Evolutionary conservation across 371 early-diverging fungal species (phyloP).

Genomic region (Fennellomyces sp.): DNA sequence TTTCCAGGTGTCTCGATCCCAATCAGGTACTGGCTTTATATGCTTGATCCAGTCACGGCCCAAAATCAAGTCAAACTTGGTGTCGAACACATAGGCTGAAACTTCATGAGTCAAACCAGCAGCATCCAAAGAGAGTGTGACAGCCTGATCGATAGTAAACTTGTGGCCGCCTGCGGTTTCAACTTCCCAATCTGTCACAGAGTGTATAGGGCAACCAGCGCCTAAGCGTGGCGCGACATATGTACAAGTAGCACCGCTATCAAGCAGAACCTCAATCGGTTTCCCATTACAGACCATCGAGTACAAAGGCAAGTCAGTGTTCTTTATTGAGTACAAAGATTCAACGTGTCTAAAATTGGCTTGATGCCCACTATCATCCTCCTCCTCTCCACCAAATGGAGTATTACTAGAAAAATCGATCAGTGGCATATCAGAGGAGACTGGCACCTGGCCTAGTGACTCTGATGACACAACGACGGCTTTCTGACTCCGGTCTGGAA

Average conservation of each 20-base stretch:
- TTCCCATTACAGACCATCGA: too few species aligned
- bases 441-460: background rate
- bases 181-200: background rate
- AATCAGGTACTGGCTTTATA: too few species aligned
- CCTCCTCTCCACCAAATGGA: too few species aligned
- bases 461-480: background rate
- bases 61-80: constrained; percentile 10
- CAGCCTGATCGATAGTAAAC: background rate
- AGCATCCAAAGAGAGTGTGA: too few species aligned
- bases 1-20: background rate
- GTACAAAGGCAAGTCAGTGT: too few species aligned
- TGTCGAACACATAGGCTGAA: constrained; percentile 5
- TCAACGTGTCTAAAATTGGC: too few species aligned
- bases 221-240: background rate
- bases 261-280: too few species aligned
- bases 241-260: background rate
- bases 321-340: too few species aligned
- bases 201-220: background rate
- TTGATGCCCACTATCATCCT: too few species aligned
- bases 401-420: too few species aligned
- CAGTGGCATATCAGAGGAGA: background rate
- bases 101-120: background rate
- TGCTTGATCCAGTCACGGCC: too few species aligned
- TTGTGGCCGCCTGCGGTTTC: constrained; percentile 8
- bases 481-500: background rate